Evolutionary conservation across 768 basidiomycete genomes (phyloP), one percentile per base, ranked within the genome.

Genomic region (Pleurotus platypus): DNA sequence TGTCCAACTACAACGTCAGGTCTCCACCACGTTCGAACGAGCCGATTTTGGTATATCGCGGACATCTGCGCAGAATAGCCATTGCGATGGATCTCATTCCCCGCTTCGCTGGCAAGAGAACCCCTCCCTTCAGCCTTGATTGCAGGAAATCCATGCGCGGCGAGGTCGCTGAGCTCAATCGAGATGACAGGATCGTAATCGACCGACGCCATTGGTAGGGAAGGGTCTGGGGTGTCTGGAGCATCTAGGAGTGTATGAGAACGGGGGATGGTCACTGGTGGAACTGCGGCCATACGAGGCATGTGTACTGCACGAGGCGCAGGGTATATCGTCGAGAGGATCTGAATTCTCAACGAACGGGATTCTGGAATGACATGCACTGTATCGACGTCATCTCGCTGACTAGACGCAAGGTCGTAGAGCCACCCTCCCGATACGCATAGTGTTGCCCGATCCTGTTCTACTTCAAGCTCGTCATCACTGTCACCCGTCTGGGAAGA

Each of bases 1-100:
- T 49, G 35, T 12, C 63, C 63, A n/a, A 20, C 49, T 4, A 42
- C 39, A 4, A 64, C 57, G 26, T 62, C 45, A 12, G 61, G 63
- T 49, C 54, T 62, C 63, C 63, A 64, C 42, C 60, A 48, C 5
- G 63, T 60, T 39, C 62, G 59, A 16, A 62, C 38, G 40, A 60
- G 50, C 4, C 61, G 57, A 16, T 60, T 57, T 3, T 55, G 54
- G 35, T 43, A 49, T 9, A 38, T 40, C 3, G 58, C 60, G 24
- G 57, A 46, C 46, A 64, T 45, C 18, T 57, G 51, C n/a, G 58
- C 58, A 11, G 59, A 57, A 16, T 62, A 20, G 1, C 61, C 59
- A 16, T 58, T 58, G 15, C 54, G 57, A 16, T 61, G 60, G 46
- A 56, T 54, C 15, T 53, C 38, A 0, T 40, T 39, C 4, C 42